Evolutionary conservation across 208 protist genomes (phyloP).

Genomic region (Trypanosoma conorhini): DNA sequence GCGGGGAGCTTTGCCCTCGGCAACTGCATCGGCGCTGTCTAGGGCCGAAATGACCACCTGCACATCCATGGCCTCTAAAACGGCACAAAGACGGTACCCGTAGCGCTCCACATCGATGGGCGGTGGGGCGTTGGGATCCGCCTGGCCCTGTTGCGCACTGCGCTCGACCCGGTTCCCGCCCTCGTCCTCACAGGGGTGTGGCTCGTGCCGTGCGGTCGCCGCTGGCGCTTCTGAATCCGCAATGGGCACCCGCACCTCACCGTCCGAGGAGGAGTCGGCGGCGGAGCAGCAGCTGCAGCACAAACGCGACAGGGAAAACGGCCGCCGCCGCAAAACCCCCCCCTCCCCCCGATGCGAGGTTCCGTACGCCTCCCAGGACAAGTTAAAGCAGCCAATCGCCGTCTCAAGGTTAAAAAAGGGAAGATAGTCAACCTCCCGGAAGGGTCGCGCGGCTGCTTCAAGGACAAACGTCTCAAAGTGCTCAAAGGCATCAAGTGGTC

Average conservation of each 20-base stretch:
- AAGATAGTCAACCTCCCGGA: constrained; percentile 56
- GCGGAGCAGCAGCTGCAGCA: constrained; percentile 1
- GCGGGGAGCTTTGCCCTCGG: constrained; percentile 63
- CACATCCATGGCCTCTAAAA: constrained; percentile 59
- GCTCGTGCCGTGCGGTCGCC: neutral
- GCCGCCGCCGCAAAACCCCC: neutral
- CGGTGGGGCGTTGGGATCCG: neutral
- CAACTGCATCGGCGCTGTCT: constrained; percentile 38
- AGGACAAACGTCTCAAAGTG: constrained; percentile 50
- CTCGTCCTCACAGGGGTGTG: neutral
- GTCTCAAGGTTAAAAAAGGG: constrained; percentile 91
- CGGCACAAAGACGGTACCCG: constrained; percentile 67
- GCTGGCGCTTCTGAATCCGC: neutral
- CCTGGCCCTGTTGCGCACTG: neutral
- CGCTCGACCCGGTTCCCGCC: neutral
- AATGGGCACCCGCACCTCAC: neutral
- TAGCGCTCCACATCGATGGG: constrained; percentile 82
- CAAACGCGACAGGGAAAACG: neutral
- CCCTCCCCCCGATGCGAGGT: neutral
- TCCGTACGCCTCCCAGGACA: constrained; percentile 72
- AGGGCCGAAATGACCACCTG: constrained; percentile 78
- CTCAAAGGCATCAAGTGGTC: constrained; percentile 49
- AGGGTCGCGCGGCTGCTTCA: constrained; percentile 52
- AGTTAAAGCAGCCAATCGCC: constrained; percentile 87
- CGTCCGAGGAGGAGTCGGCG: neutral